Base-by-base conservation (phyloP, 257 asterid genomes). In the Scutellaria barbata region DNA sequence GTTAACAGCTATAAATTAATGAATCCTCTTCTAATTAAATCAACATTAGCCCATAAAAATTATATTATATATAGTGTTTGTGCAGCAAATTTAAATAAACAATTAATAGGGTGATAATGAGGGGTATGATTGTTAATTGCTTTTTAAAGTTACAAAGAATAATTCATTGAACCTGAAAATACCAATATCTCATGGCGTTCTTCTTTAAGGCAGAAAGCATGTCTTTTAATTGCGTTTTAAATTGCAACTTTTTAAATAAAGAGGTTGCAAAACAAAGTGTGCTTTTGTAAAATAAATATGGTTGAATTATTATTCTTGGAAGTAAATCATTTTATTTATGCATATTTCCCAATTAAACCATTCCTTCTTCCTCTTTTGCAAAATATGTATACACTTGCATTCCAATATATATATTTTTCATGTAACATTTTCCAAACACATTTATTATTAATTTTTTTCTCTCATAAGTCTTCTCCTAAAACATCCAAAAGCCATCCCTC, bases 161-260 rank as follows among this genome's bases (percentile, higher is more conserved):
- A 30, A 45, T 65, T 58, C 69, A 77, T 11, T 71, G 81, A 77
- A 77, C 74, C 70, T 56, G 16, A 77, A 65, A 57, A 45, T 63
- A 40, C 20, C 43, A 64, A 37, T 58, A 33, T 58, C 22, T 42
- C 63, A 12, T 63, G 47, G 47, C 5, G 12, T 64, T 56, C 43
- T 43, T 30, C 60, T 51, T 41, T 50, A 30, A 10, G 63, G 50
- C 52, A 18, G 20, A 62, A 53, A 10, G 58, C 33, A 35, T 61
- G 52, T 39, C 63, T 45, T 40, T 35, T 10, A 17, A 37, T 59
- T 10, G 62, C 33, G 64, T 45, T 43, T 6, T 47, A 33, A 45
- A 64, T 72, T 11, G 33, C 54, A 59, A 59, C 68, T 71, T 71
- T 68, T 33, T 33, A 43, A 43, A 39, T 33, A 8, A 43, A 39